Percentiles rank a stretch among this genome's conserved stretches.
Conservation (phyloP, 352 stramenopile genomes). For the Thalassiosira sp. region DNA sequence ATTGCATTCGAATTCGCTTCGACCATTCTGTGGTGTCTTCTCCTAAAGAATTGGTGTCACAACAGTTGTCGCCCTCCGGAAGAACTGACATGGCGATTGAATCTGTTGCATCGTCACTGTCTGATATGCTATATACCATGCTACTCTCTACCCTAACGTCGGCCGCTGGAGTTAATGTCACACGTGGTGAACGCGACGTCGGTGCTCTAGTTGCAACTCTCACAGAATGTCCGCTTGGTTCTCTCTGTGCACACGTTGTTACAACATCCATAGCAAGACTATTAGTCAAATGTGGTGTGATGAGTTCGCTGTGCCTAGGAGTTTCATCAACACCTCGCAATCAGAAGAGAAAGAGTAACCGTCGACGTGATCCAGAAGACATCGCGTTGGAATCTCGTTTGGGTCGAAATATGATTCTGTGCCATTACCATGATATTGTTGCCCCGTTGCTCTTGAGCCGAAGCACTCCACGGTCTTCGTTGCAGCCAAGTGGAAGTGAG, state of each 20-base stretch:
- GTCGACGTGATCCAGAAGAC: slow-evolving; percentile 29
- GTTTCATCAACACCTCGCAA: slow-evolving; percentile 1
- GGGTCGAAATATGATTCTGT: slow-evolving; percentile 77
- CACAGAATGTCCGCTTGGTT: slow-evolving; percentile 75
- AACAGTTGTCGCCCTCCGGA: not conserved
- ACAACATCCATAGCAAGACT: slow-evolving; percentile 68
- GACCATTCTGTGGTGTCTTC: slow-evolving; percentile 42
- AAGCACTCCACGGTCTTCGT: slow-evolving; percentile 45
- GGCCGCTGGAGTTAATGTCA: slow-evolving; percentile 57
- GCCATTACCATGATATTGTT: slow-evolving; percentile 81
- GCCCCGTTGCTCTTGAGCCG: slow-evolving; percentile 76
- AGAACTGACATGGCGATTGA: slow-evolving; percentile 26
- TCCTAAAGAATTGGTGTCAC: not conserved
- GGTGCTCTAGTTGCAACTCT: slow-evolving; percentile 73
- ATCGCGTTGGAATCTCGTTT: slow-evolving; percentile 62
- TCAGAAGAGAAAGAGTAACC: slow-evolving; percentile 11
- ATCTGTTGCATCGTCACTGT: slow-evolving; percentile 62
- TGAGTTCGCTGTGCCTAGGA: slow-evolving; percentile 43
- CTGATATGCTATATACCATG: slow-evolving; percentile 75
- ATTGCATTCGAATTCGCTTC: slow-evolving; percentile 72
- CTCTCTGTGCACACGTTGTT: slow-evolving; percentile 66
- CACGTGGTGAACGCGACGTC: slow-evolving; percentile 80
- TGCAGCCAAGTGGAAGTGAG: slow-evolving; percentile 1
- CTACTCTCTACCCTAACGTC: slow-evolving; percentile 69
- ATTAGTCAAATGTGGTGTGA: slow-evolving; percentile 67